Conservation (phyloP, 2,329 filamentous ascomycete species). For the Pestalotiopsis sp. region DNA sequence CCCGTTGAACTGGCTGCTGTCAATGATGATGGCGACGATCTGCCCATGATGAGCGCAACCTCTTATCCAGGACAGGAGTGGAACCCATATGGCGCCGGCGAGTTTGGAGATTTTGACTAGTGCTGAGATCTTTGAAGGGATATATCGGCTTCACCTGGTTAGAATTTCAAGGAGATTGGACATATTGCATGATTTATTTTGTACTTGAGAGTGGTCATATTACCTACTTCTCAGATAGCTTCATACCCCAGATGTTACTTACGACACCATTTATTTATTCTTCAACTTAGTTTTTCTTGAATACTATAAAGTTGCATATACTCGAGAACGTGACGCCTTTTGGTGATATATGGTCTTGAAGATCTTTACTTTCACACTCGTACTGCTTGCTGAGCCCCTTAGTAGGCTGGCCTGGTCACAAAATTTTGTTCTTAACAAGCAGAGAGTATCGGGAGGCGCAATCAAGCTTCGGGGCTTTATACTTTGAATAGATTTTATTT, state of each 20-base stretch:
- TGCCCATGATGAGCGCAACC: constrained; percentile 52
- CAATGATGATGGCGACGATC: constrained; percentile 34
- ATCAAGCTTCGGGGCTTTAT: too few species aligned
- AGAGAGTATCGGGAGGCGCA: too few species aligned
- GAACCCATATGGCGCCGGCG: constrained; percentile 41
- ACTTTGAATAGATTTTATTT: too few species aligned
- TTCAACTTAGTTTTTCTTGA: neutral
- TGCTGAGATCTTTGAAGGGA: too few species aligned
- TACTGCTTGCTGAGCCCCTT: too few species aligned
- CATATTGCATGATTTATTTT: neutral
- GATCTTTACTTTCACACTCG: too few species aligned
- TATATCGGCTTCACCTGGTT: neutral
- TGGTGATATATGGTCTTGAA: too few species aligned
- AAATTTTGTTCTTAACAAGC: too few species aligned
- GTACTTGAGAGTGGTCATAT: neutral
- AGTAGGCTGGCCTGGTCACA: too few species aligned
- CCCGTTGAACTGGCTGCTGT: constrained; percentile 31
- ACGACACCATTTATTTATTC: neutral
- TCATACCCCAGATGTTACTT: neutral
- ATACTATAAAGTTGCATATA: too few species aligned
- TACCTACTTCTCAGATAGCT: neutral
- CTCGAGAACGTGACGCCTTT: too few species aligned
- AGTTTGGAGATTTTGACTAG: constrained; percentile 30
- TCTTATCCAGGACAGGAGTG: constrained; percentile 60
- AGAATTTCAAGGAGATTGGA: neutral